Evolutionary conservation across 345 rosid species (phyloP), one percentile per base, ranked within the genome.

Genomic region (Bruguiera gymnorhiza): DNA sequence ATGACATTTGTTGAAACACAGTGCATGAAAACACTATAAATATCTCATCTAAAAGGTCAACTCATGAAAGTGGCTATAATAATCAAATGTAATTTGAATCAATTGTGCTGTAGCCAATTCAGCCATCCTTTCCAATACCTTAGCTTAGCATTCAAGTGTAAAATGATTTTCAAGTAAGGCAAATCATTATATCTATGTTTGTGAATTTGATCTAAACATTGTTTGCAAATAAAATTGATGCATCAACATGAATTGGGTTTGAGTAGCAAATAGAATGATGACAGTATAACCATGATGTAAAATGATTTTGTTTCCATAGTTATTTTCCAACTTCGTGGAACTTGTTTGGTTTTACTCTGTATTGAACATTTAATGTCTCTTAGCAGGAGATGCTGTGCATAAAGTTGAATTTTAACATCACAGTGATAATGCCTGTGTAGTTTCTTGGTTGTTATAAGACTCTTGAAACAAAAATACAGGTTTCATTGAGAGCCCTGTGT

Each of bases 101-200:
- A 55, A 7, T 5, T 23, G 23, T 55, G 11, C 24, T 21, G 15
- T 55, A 55, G 60, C 29, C 23, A 55, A 24, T 23, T 55, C 9
- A 55, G 50, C 2, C 50, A 55, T 55, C 24, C 16, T 21, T 3
- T 10, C 16, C 16, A 55, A 55, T 55, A 10, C 15, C 60, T 55
- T 3, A 26, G 60, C 60, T 8, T 55, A 26, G 29, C 27, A 21
- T 23, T 55, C 60, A 55, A 23, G 27, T 55, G 60, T 13, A 15
- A 43, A 43, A 43, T 43, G 50, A 15, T 43, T 43, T 13, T 43
- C 50, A 43, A 43, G 18, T 13, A 43, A 43, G 16, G 4, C 16
- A 2, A 43, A 43, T 13, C 18, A 3, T 13, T 13, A 97, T 79
- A 84, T 92, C 64, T 69, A 73, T 74, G 87, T 76, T 69, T 85